Evolutionary conservation across 352 stramenopile genomes (phyloP).

Genomic region (Phytophthora capsici): DNA sequence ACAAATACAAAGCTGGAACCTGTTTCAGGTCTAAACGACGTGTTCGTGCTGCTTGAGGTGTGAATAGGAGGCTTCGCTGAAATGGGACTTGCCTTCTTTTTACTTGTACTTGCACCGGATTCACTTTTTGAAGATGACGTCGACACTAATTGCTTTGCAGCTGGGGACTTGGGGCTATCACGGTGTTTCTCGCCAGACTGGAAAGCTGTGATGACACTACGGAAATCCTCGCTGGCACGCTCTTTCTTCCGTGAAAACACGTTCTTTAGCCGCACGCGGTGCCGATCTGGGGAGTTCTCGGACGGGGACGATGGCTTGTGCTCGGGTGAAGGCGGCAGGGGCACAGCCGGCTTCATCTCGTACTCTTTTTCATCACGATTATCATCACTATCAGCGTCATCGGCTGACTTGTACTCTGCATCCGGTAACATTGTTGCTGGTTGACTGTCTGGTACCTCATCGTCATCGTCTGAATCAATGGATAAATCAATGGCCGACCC

Average conservation of each 20-base stretch:
- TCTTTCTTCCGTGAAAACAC: conserved; percentile 35
- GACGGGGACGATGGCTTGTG: neutral
- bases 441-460: conserved; percentile 27
- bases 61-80: conserved; percentile 23
- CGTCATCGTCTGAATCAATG: conserved; percentile 20
- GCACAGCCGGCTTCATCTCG: conserved; percentile 44
- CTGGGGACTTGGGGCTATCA: conserved; percentile 13
- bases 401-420: conserved; percentile 11
- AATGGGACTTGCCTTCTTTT: conserved; percentile 1
- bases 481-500: conserved; percentile 14
- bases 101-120: conserved; percentile 1
- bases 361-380: conserved; percentile 31
- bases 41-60: conserved; percentile 13
- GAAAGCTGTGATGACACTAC: conserved; percentile 55
- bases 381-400: conserved; percentile 9
- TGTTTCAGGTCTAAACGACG: neutral
- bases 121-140: conserved; percentile 1
- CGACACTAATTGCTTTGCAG: conserved; percentile 11
- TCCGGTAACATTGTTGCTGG: conserved; percentile 13
- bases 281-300: conserved; percentile 1
- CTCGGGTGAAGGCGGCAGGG: conserved; percentile 15
- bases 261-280: conserved; percentile 11
- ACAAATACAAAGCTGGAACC: conserved; percentile 60
- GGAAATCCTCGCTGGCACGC: conserved; percentile 59
- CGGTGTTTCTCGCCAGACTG: conserved; percentile 28